Base-by-base conservation (phyloP, 2,329 filamentous ascomycete species). In the Delphinella strobiligena region DNA sequence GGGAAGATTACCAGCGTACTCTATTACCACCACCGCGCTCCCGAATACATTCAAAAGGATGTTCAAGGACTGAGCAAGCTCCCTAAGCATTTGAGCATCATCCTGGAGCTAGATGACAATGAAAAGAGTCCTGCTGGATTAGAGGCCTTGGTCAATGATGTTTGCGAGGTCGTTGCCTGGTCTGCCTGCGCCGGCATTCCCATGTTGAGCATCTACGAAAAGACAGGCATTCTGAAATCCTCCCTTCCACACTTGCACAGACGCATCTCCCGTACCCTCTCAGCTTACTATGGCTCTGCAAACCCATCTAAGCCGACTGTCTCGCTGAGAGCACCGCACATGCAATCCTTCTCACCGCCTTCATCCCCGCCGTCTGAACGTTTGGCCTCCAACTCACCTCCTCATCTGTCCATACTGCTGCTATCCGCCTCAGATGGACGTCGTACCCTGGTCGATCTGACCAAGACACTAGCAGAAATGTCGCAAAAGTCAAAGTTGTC, bases 1-100 rank as follows among this genome's bases (percentile, higher is more conserved):
- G 82, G 91, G 58, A 79, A 83, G 44, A 66, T 89, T 47, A 75
- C 86, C 38, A 83, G 85, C 8, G 74, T 96, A 45, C 69, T 93
- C 40, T 88, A 89, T 60, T 91, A 98, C 65, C 93, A 98, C 64
- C 91, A 98, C 61, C 83, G 85, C 38, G 93, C 89, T 1, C 91
- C 91, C 5, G 85, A 93, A 56, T 77, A 94, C 55, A 94, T 98
- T 50, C 78, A 81, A 54, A 80, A 82, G 53, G 91, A 98, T 63
- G 80, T 96, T 18, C 77, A 77, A 58, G 71, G 72, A 8, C 62
- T 98, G 42, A 72, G 69, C 42, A 77, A 81, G 51, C 62, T 93
- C 44, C 91, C 91, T 2, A 75, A 82, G 48, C 91, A 98, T 56
- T 61, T 98, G 37, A 95, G 87, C 55, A 80, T 93, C 9, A 80